These are phyloP conservation scores for Stephanocyclus meneghinianus DNA, from an alignment of 352 stramenopile genomes.

Conservation along the genomic window DNA sequence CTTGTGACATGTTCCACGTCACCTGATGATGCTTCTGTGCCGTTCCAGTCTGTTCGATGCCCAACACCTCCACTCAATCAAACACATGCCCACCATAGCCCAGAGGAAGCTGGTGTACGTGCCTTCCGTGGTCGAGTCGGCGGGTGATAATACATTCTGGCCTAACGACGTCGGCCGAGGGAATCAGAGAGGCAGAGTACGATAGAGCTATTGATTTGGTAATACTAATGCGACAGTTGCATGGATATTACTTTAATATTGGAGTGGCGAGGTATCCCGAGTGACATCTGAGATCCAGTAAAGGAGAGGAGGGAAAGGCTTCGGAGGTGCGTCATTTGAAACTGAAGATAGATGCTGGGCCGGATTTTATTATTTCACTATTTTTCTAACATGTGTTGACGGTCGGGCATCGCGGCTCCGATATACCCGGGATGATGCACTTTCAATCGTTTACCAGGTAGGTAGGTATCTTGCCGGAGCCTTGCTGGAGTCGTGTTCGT, in stretches of 20 bases:
- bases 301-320: conserved; percentile 44
- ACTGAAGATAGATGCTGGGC: conserved; percentile 91
- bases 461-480: too few relatives aligned
- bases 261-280: conserved; percentile 96
- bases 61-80: too few relatives aligned
- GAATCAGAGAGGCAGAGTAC: conserved; percentile 15
- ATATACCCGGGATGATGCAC: conserved; percentile 98
- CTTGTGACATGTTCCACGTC: too few relatives aligned
- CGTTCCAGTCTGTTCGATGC: too few relatives aligned
- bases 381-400: conserved; percentile 63
- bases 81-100: too few relatives aligned
- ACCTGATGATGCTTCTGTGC: too few relatives aligned
- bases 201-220: conserved; percentile 92
- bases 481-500: too few relatives aligned
- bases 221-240: conserved; percentile 90
- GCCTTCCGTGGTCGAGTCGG: too few relatives aligned
- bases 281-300: conserved; percentile 87
- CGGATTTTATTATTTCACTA: conserved; percentile 94
- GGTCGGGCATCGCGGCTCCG: conserved; percentile 89
- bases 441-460: conserved; percentile 90
- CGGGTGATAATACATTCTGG: too few relatives aligned
- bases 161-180: too few relatives aligned
- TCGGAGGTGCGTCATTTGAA: conserved; percentile 92
- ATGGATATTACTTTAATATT: conserved; percentile 96
- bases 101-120: too few relatives aligned